Evolutionary conservation across 257 asterid genomes (phyloP).

Genomic region (Nicotiana tomentosiformis): DNA sequence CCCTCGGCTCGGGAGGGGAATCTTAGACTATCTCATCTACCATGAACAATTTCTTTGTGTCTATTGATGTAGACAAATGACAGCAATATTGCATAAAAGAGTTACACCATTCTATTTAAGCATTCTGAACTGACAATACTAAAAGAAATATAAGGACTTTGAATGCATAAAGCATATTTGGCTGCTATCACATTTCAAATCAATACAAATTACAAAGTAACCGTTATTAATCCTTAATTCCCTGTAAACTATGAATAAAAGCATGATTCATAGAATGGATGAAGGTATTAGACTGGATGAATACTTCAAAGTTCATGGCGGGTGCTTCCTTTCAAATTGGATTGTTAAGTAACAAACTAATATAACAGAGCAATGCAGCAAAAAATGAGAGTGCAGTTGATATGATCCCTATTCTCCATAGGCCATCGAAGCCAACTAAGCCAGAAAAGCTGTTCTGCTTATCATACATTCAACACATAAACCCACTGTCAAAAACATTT

Average conservation of each 20-base stretch:
- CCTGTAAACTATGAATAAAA: no score
- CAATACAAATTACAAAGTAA: not conserved
- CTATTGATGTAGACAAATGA: no score
- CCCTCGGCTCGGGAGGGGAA: no score
- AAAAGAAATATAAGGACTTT: no score
- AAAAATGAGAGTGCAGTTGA: not conserved
- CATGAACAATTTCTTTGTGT: not conserved
- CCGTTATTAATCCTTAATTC: no score
- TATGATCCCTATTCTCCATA: not conserved
- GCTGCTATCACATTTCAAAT: not conserved
- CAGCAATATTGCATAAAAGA: no score
- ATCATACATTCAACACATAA: not conserved
- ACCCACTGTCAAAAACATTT: not conserved
- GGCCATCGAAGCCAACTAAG: not conserved
- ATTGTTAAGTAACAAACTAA: not conserved
- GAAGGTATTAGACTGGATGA: not conserved
- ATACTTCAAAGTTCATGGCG: not conserved
- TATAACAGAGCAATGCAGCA: not conserved
- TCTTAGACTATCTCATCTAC: not conserved
- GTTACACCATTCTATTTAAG: not conserved
- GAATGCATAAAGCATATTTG: not conserved
- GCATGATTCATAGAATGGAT: not conserved
- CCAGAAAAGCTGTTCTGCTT: not conserved
- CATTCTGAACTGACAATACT: not conserved
- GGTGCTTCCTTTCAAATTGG: not conserved